Evolutionary conservation across 2,329 filamentous ascomycete species (phyloP), one percentile per base, ranked within the genome.

Genomic region (Aspergillus oerlinghausenensis): DNA sequence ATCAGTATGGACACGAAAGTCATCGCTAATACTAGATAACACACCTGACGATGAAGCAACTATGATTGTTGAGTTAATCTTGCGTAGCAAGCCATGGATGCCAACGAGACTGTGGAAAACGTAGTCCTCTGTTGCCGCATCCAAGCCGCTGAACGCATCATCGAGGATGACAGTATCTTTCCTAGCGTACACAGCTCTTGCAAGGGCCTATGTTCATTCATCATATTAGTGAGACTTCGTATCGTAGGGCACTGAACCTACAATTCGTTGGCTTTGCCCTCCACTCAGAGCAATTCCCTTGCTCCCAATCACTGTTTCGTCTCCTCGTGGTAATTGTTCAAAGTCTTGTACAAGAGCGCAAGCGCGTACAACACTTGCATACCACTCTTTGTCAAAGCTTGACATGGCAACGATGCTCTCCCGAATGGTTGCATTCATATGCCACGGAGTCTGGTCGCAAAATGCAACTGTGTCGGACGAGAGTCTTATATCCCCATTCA

Each of bases 211-310:
- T 26, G 35, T 32, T n/a, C n/a, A 21, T 54, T 28, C 47, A 48
- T 23, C 14, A 51, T 7, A 17, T 19, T 21, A 25, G 21, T n/a
- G 8, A 51, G 10, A n/a, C 43, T 38, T 32, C 6, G 25, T 38
- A 45, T 38, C 17, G 29, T 9, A 42, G 14, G 43, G 3, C 23
- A 6, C 28, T 38, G 43, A 23, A 69, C 70, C 53, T 62, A 73
- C 77, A 60, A 82, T 76, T 51, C 80, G 75, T 58, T 82, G 79
- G 58, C 76, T 80, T 60, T 83, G 80, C 4, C 80, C 80, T 29
- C 80, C 80, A 64, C 80, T 82, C 35, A 83, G 71, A 25, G 77
- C 73, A 55, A 80, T 74, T 35, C 80, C 80, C 60, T 79, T 78
- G 62, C 77, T 81, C 17, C 80, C 80, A 55, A 81, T 77, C 29